Evolutionary conservation across 352 stramenopile genomes (phyloP).

Genomic region (Globisporangium emineosum): DNA sequence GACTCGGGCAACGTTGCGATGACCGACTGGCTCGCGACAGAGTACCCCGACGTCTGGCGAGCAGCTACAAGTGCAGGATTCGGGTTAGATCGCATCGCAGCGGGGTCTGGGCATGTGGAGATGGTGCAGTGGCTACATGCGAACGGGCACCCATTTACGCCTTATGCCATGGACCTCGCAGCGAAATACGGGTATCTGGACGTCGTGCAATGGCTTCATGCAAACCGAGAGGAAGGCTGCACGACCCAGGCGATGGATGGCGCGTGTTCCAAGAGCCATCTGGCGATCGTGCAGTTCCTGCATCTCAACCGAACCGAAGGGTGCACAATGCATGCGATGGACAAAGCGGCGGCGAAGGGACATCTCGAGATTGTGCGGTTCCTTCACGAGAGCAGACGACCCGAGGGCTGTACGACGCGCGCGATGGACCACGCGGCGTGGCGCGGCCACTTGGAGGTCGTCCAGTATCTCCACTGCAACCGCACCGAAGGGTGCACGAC

Average conservation of each 20-base stretch:
- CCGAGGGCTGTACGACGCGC: background rate
- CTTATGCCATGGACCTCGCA: constrained; percentile 1
- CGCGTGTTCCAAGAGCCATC: background rate
- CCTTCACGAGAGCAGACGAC: background rate
- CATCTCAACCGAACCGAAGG: background rate
- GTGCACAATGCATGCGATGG: background rate
- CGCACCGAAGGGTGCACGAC: background rate
- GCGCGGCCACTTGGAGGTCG: background rate
- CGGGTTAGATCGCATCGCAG: background rate
- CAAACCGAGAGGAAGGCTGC: background rate
- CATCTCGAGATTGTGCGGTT: background rate
- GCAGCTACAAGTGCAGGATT: background rate
- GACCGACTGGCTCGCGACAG: background rate
- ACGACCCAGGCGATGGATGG: background rate
- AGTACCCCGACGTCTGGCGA: background rate
- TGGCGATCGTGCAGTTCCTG: background rate
- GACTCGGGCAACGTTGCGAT: background rate
- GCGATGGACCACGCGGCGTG: background rate
- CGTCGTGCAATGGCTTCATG: background rate
- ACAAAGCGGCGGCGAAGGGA: background rate
- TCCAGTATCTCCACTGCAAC: background rate
- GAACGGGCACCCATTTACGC: background rate
- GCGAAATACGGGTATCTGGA: background rate
- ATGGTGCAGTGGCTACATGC: background rate
- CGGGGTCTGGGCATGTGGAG: background rate